Conservation (phyloP, 208 protist species). For the Leishmania tarentolae region DNA sequence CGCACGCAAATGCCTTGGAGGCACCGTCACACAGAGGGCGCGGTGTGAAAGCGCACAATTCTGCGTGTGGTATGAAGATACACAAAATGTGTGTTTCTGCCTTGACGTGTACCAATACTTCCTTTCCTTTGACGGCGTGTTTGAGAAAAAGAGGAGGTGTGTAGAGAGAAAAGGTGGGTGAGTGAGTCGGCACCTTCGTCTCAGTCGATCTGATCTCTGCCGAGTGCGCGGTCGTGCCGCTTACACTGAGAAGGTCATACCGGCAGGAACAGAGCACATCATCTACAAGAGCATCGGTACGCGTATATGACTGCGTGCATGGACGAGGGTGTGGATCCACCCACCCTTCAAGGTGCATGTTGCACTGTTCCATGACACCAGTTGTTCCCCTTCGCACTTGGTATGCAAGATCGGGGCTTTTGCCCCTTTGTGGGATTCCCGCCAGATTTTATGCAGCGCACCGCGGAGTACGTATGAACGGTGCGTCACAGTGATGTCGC, state of each 20-base stretch:
- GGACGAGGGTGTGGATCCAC: neutral
- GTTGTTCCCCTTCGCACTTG: neutral
- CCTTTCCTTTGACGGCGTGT: neutral
- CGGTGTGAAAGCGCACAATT: neutral
- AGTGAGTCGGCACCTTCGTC: neutral
- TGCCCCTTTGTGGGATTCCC: neutral
- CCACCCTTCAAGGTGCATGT: neutral
- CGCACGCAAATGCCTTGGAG: neutral
- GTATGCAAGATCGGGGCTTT: neutral
- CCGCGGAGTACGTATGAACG: neutral
- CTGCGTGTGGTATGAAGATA: neutral
- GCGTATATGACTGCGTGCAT: neutral
- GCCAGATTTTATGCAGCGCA: neutral
- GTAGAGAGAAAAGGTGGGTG: neutral
- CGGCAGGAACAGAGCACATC: neutral
- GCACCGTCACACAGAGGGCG: neutral
- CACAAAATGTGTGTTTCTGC: neutral
- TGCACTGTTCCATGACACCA: neutral
- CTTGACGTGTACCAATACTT: neutral
- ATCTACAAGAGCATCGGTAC: neutral
- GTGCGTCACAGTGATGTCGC: neutral
- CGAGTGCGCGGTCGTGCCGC: neutral
- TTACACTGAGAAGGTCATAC: neutral
- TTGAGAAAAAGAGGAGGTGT: neutral
- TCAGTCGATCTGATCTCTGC: neutral